Conservation (phyloP, 192 early-diverging fungal genomes). For the Powellomyces hirtus region DNA sequence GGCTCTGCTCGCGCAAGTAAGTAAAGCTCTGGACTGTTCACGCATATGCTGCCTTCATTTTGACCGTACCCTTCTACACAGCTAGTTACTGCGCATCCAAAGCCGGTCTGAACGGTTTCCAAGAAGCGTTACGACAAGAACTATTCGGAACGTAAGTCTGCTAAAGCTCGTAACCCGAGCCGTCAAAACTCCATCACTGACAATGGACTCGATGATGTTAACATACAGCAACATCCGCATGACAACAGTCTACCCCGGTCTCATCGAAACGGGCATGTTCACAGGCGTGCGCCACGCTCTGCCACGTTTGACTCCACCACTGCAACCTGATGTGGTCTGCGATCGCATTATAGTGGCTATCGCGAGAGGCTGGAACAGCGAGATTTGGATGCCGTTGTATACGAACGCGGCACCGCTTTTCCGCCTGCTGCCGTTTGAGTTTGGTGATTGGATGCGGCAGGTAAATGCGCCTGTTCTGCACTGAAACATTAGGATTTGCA, state of each 20-base stretch:
- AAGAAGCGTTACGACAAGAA: conserved; percentile 76
- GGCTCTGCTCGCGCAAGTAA: conserved; percentile 32
- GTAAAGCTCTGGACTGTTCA: not conserved
- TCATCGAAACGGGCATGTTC: conserved; percentile 74
- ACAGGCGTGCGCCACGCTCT: conserved; percentile 42
- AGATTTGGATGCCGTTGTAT: conserved; percentile 32
- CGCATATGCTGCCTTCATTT: not conserved
- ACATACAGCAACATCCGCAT: conserved; percentile 63
- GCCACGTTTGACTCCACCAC: conserved; percentile 62
- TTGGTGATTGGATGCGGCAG: conserved; percentile 25
- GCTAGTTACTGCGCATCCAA: conserved; percentile 80
- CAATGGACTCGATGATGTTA: too few species aligned
- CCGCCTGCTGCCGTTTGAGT: conserved; percentile 27
- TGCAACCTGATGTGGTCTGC: conserved; percentile 61
- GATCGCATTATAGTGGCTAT: conserved; percentile 57
- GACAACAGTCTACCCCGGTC: conserved; percentile 69
- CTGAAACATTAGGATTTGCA: too few species aligned
- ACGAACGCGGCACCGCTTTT: conserved; percentile 16
- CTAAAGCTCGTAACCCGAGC: not conserved
- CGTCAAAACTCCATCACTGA: too few species aligned
- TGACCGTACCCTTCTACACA: conserved; percentile 4
- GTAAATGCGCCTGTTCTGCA: not conserved
- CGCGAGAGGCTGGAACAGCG: conserved; percentile 34
- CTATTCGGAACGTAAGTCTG: conserved; percentile 57
- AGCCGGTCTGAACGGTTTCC: conserved; percentile 68